Conservation (phyloP, 2,329 filamentous ascomycete species). For the Venturiaceae sp. region DNA sequence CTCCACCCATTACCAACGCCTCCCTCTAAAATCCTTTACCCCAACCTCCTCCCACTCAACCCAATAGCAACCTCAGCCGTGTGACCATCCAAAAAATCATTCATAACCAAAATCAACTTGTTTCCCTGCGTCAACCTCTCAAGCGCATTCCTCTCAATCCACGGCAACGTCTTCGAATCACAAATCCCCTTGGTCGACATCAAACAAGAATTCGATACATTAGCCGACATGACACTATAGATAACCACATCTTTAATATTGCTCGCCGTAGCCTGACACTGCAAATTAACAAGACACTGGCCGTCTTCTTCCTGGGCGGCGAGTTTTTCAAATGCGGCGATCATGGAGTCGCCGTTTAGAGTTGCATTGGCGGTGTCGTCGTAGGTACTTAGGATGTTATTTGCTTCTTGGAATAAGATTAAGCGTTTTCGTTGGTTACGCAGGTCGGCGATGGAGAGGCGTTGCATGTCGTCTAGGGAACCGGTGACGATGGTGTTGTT, state of each 20-base stretch:
- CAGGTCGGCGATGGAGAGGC: slow-evolving; percentile 16
- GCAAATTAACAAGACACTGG: slow-evolving; percentile 18
- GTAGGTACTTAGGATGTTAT: slow-evolving; percentile 15
- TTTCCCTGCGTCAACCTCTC: slow-evolving; percentile 12
- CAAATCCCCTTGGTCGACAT: slow-evolving; percentile 40
- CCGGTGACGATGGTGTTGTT: slow-evolving; percentile 15
- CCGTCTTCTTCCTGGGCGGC: neutral
- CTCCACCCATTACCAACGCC: neutral
- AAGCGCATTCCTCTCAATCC: slow-evolving; percentile 33
- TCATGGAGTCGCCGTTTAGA: slow-evolving; percentile 19
- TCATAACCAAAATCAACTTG: slow-evolving; percentile 37
- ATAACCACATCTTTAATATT: slow-evolving; percentile 38
- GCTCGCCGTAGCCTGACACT: slow-evolving; percentile 43
- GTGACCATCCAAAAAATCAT: slow-evolving; percentile 43
- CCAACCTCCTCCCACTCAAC: slow-evolving; percentile 28
- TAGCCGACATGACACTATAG: slow-evolving; percentile 34
- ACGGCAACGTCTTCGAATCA: slow-evolving; percentile 38
- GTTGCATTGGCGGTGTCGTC: slow-evolving; percentile 23
- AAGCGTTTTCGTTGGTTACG: slow-evolving; percentile 18
- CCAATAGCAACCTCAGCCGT: slow-evolving; percentile 37
- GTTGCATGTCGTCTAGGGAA: slow-evolving; percentile 19
- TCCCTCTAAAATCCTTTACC: neutral
- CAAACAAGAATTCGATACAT: slow-evolving; percentile 35
- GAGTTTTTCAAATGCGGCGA: slow-evolving; percentile 16
- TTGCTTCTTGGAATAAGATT: slow-evolving; percentile 16